Base-by-base conservation (phyloP, 257 asterid species). In the Rhazya stricta region DNA sequence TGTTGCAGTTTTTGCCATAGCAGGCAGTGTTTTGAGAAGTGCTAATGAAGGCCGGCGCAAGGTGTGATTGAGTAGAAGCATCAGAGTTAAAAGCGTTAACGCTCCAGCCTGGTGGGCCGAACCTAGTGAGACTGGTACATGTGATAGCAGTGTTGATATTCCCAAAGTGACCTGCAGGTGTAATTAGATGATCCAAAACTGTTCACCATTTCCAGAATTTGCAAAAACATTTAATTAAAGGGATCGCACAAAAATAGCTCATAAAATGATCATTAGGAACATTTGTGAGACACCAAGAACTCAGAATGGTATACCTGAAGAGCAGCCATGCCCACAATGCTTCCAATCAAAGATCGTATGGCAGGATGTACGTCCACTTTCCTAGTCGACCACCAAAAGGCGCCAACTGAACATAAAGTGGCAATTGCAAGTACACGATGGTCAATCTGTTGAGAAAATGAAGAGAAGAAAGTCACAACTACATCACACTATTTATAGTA, bases 41-140 rank as follows among this genome's bases (percentile, higher is more conserved):
- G 89, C 85, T 27, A 74, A 51, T 0, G 97, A 95, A 74, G 99
- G 98, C 10, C 93, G 88, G 10, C 99, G 89, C 50, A 91, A 83
- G 5, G 96, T 87, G 86, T 95, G 98, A 84, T 88, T 92, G 83
- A 95, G 99, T 80, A 95, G 84, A 77, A 91, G 86, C 97, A 88
- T 83, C 16, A 92, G 81, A 54, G 89, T 87, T 57, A 92, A 61
- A 69, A 95, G 99, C 25, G 96, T 95, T 73, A 92, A 85, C n/a
- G 97, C 98, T 75, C 99, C 99, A 3, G 97, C 99, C 72, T 95
- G 98, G 81, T 95, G 98, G 81, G 97, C 97, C 32, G 90, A 53
- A 78, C 97, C 97, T 25, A 94, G 82, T 23, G 97, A 90, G 43
- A 89, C 96, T 2, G 99, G 99, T 15, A 92, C 98, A 27, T 92